Evolutionary conservation across 768 basidiomycete species (phyloP).

Genomic region (Mycena venus): DNA sequence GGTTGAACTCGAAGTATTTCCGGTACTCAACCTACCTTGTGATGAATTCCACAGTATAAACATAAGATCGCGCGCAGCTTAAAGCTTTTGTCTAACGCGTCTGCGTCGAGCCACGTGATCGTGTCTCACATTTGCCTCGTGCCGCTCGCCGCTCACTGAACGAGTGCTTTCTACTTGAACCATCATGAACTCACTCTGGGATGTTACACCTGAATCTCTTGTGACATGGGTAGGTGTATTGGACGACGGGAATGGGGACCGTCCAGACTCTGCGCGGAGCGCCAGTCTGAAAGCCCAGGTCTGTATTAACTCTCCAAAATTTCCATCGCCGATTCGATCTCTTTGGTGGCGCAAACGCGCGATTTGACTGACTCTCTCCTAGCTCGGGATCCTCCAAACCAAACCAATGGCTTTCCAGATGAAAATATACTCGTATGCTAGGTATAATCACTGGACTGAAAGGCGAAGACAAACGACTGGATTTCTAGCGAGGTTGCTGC

Average conservation of each 20-base stretch:
- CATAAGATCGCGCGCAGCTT: too few relatives aligned
- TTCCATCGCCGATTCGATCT: background rate
- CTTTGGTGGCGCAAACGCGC: background rate
- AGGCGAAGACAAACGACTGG: background rate
- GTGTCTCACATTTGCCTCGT: background rate
- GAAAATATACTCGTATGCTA: conserved; percentile 27
- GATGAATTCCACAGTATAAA: too few relatives aligned
- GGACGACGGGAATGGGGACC: background rate
- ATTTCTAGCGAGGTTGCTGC: conserved; percentile 51
- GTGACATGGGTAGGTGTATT: conserved; percentile 16
- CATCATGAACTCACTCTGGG: conserved; percentile 8
- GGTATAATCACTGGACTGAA: background rate
- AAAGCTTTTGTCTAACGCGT: too few relatives aligned
- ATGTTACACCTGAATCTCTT: conserved; percentile 31
- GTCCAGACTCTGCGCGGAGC: conserved; percentile 6
- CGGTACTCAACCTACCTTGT: too few relatives aligned
- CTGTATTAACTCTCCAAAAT: background rate
- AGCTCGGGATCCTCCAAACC: conserved; percentile 25
- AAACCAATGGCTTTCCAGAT: conserved; percentile 11
- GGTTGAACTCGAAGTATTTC: too few relatives aligned
- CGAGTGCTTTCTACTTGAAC: background rate
- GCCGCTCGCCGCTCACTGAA: too few relatives aligned
- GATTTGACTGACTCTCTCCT: background rate
- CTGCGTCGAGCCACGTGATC: background rate
- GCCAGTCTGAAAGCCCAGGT: conserved; percentile 14